Base-by-base conservation (phyloP, 116 monocot genomes). In the Phalaenopsis hybrid region DNA sequence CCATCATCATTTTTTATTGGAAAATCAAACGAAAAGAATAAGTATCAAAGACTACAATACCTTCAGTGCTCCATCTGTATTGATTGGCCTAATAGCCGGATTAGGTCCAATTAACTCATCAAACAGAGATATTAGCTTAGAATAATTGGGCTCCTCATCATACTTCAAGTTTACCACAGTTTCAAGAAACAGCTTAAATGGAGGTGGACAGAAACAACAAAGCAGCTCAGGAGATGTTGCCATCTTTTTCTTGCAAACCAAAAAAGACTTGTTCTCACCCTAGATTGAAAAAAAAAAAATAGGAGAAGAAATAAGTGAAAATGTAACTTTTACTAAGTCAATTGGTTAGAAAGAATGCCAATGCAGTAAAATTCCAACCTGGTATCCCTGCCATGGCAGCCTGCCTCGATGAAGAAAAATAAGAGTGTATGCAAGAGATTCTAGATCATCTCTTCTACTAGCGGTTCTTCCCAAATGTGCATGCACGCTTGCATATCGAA, bases 241-340 rank as follows among this genome's bases (percentile, higher is more conserved):
- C 91, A 89, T 91, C 76, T 91, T 91, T 81, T 89, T 91, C 87
- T 89, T 91, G 65, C 86, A 88, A n/a, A 89, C 87, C 41, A 89
- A 77, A 63, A 91, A 88, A 1, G 84, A 82, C 81, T 91, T 91
- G 44, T 91, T 91, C 55, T 91, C 91, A 6, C 89, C 89, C 91
- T 91, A 51, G 15, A 65, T 77, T 33, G 48, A n/a, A n/a, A 78
- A 70, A 21, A 13, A 80, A 33, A 72, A 63, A 34, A 73, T 5
- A 82, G 44, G 6, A 70, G 37, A 12, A 45, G 74, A 79, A 79
- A 28, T 34, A 16, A 28, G 59, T 44, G 44, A 37, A 69, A 59
- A 49, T 16, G 10, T 78, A 48, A 78, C 17, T 51, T 17, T 20
- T 20, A 81, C 15, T 46, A 79, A 78, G 17, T 45, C 75, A 75